Evolutionary conservation across 2,329 filamentous ascomycete species (phyloP), one percentile per base, ranked within the genome.

Genomic region (Verticillium longisporum): DNA sequence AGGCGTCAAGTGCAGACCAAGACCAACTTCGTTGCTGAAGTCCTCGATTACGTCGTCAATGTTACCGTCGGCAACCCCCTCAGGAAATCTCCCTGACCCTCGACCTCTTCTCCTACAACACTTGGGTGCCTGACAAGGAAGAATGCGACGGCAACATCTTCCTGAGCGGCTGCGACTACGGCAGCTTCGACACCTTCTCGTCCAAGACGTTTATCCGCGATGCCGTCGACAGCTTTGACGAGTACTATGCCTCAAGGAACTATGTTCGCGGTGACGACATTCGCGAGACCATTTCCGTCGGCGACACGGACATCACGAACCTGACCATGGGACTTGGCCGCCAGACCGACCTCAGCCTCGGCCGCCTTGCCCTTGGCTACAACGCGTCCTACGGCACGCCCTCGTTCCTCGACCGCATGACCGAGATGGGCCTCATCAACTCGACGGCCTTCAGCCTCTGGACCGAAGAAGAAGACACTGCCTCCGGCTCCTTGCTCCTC

Each of bases 361-460:
- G 85, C 18, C 32, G 32, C 56, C 76, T 88, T 70, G 85, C 85
- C n/a, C 74, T 88, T 54, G 84, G 84, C 61, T 86, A 84, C 69
- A 76, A 77, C 64, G 70, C 76, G 32, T 84, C 80, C 65, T 80
- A 81, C 61, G 77, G 79, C 45, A 69, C 84, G 84, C 75, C 79
- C 6, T 84, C 90, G 68, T 76, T 94, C 26, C 79, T 91, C 15
- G 81, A 87, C 69, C 79, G 85, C 65, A 79, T 94, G 69, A 78
- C 84, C 26, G 71, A 81, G 26, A 81, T 90, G 68, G 83, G 83
- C 56, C 69, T 82, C 59, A 90, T 91, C 70, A 78, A 80, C 59
- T 80, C 79, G 37, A 83, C 84, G 65, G 86, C 86, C 3, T 92
- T 89, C 74, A 90, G 87, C 63, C 73, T 92, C 21, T 91, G 88